Conservation (phyloP, 208 protist genomes). For the Acanthamoeba healyi region DNA sequence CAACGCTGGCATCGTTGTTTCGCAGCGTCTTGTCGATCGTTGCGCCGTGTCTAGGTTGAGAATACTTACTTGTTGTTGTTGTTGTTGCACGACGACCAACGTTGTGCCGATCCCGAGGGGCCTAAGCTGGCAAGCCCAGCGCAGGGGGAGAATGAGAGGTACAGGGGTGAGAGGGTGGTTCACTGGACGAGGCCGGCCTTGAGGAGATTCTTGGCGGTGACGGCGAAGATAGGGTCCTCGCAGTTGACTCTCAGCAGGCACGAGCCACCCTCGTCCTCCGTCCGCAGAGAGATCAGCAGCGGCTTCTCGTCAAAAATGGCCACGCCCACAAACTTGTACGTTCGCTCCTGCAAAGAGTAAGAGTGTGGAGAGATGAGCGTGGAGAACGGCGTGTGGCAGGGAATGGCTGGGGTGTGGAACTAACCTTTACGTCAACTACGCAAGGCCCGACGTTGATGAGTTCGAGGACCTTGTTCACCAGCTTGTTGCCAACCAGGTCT, state of each 20-base stretch:
- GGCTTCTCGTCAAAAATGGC: conserved; percentile 19
- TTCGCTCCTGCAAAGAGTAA: neutral
- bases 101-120: too few species aligned
- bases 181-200: conserved; percentile 21
- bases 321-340: conserved; percentile 22
- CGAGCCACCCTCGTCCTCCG: neutral
- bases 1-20: too few species aligned
- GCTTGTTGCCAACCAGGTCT: neutral
- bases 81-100: too few species aligned
- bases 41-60: too few species aligned
- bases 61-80: too few species aligned
- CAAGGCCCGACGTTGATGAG: neutral
- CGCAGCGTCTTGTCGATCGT: too few species aligned
- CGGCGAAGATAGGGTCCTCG: conserved; percentile 18
- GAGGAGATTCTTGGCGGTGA: conserved; percentile 19
- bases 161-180: too few species aligned
- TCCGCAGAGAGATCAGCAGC: neutral
- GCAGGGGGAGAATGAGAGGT: too few species aligned
- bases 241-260: conserved; percentile 45
- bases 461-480: neutral
- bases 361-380: neutral
- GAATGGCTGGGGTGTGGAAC: too few species aligned
- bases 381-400: too few species aligned
- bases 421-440: neutral
- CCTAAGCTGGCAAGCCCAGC: too few species aligned